A percentile compares a stretch with the other conserved stretches of the same genome.
Evolutionary conservation across 768 basidiomycete species (phyloP).

Genomic region (Hygrophorus pudorinus): DNA sequence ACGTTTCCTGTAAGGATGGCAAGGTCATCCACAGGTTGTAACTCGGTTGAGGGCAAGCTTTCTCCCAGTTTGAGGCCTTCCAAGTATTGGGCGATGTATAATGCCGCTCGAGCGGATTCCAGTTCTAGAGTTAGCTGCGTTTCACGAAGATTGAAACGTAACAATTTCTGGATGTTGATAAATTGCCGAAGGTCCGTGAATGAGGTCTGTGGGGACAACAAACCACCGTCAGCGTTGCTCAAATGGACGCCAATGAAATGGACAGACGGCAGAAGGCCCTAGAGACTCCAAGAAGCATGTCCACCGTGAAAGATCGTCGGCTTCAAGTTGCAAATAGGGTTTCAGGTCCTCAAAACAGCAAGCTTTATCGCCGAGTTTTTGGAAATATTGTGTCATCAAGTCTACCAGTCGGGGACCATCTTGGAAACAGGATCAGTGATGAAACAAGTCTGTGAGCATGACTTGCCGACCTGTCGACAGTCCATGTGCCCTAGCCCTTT

Average conservation of each 20-base stretch:
- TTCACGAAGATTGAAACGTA: slow-evolving; percentile 46
- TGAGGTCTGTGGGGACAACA: slow-evolving; percentile 29
- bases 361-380: slow-evolving; percentile 65
- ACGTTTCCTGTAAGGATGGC: slow-evolving; percentile 64
- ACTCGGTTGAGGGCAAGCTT: slow-evolving; percentile 59
- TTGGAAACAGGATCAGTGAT: slow-evolving; percentile 14
- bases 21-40: slow-evolving; percentile 85
- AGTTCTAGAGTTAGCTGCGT: slow-evolving; percentile 44
- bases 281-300: slow-evolving; percentile 40
- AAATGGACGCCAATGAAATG: slow-evolving; percentile 1
- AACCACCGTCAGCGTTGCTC: not conserved
- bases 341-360: slow-evolving; percentile 84
- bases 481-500: slow-evolving; percentile 38
- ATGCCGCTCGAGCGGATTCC: slow-evolving; percentile 41
- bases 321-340: slow-evolving; percentile 48
- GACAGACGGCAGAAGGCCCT: slow-evolving; percentile 38
- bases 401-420: slow-evolving; percentile 34
- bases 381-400: slow-evolving; percentile 60
- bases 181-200: slow-evolving; percentile 47
- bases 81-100: slow-evolving; percentile 54
- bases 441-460: not conserved
- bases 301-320: slow-evolving; percentile 40
- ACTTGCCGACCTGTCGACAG: slow-evolving; percentile 34
- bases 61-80: slow-evolving; percentile 57
- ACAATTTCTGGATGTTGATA: slow-evolving; percentile 69